Percentiles rank a stretch among this genome's conserved stretches.
Conservation (phyloP, 2,329 filamentous ascomycete species). For the Trichophyton mentagrophytes region DNA sequence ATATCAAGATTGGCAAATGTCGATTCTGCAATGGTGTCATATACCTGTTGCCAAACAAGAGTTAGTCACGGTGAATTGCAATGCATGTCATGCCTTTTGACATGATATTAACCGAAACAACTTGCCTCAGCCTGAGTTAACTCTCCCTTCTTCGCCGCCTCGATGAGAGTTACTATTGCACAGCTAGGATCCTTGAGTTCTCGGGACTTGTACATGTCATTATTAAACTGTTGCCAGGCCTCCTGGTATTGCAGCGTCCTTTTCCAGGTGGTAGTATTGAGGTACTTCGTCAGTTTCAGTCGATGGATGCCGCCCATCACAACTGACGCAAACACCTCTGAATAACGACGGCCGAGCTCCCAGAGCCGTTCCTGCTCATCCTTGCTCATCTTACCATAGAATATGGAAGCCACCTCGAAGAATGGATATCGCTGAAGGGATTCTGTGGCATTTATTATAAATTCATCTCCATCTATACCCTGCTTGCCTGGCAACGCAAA, state of each 20-base stretch:
- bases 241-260: not conserved
- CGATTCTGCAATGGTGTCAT: constrained; percentile 37
- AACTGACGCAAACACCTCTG: not conserved
- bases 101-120: not conserved
- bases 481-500: not conserved
- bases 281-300: not conserved
- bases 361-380: not conserved
- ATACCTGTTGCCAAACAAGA: not conserved
- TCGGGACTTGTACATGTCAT: not conserved
- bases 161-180: not conserved
- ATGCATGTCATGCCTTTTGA: not conserved
- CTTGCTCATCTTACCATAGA: not conserved
- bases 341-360: not conserved
- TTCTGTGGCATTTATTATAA: not conserved
- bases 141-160: not conserved
- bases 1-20: constrained; percentile 39
- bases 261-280: not conserved
- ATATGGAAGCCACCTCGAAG: not conserved
- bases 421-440: not conserved
- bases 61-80: not conserved
- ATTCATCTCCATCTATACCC: not conserved
- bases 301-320: not conserved
- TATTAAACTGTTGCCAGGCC: not conserved
- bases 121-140: not conserved
- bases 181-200: not conserved